phyloP scores from a whole-genome alignment of 192 early-diverging fungal species.

The Helicostylum pulchrum region DNA sequence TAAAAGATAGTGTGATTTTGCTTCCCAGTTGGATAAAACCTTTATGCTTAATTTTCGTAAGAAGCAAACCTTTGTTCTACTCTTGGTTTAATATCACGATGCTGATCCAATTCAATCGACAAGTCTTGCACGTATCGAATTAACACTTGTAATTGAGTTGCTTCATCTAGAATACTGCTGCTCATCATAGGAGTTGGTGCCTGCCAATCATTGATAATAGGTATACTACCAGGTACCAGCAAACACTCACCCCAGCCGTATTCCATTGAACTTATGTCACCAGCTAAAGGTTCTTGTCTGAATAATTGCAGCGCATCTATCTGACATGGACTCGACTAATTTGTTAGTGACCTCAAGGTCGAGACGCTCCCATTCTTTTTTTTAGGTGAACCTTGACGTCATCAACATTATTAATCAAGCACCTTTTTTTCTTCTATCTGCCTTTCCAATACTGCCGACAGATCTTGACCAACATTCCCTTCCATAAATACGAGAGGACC shows the following conservation, averaged over 20 bases:
- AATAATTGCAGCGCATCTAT: too few relatives aligned
- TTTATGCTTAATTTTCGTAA: constrained; percentile 28
- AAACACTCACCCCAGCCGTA: constrained; percentile 82
- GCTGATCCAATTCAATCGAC: constrained; percentile 64
- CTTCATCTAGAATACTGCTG: constrained; percentile 35
- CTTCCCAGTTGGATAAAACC: constrained; percentile 78
- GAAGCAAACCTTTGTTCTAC: constrained; percentile 30
- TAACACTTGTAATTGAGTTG: constrained; percentile 56
- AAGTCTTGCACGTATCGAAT: constrained; percentile 60
- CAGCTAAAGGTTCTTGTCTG: constrained; percentile 86
- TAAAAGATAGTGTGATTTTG: constrained; percentile 69
- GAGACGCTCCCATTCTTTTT: too few relatives aligned
- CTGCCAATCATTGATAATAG: constrained; percentile 47
- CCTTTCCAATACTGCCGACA: too few relatives aligned
- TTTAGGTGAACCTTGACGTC: too few relatives aligned
- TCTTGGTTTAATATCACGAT: constrained; percentile 54
- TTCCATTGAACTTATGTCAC: constrained; percentile 86
- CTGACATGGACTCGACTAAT: too few relatives aligned
- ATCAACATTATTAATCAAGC: too few relatives aligned
- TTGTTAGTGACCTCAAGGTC: too few relatives aligned
- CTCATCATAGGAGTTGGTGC: constrained; percentile 43
- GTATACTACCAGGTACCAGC: neutral
- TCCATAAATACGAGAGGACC: too few relatives aligned
- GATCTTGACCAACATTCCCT: too few relatives aligned
- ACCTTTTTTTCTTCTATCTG: too few relatives aligned